These are phyloP conservation scores for Pseudogymnoascus sp. DNA, from an alignment of 2,329 filamentous ascomycete genomes.

Conservation along the genomic window DNA sequence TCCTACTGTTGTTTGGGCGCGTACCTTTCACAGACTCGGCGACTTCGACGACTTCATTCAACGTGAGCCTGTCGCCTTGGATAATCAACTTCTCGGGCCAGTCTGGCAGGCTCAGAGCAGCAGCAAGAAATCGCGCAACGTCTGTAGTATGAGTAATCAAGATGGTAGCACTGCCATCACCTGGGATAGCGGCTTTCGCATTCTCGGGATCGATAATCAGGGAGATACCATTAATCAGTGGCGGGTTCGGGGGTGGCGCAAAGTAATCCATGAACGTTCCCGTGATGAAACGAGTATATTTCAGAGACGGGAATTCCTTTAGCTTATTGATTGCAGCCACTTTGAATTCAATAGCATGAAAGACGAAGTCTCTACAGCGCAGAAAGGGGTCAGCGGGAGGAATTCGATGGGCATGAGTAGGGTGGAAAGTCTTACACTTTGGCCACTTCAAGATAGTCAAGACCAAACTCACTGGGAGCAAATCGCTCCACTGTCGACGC, in stretches of 20 bases:
- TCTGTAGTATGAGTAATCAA: constrained; percentile 23
- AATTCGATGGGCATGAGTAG: background rate
- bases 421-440: background rate
- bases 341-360: background rate
- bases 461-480: constrained; percentile 34
- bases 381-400: background rate
- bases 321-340: background rate
- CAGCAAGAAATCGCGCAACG: constrained; percentile 21
- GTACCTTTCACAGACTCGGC: constrained; percentile 20
- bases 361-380: background rate
- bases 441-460: constrained; percentile 26
- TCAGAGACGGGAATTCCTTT: background rate
- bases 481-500: constrained; percentile 30
- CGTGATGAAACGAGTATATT: background rate
- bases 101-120: constrained; percentile 14
- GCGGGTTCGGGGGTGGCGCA: background rate
- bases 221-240: background rate
- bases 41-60: constrained; percentile 22
- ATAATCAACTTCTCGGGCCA: constrained; percentile 20
- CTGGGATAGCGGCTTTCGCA: background rate
- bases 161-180: background rate
- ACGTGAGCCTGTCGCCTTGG: constrained; percentile 23
- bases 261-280: background rate
- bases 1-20: background rate
- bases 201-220: background rate